Conservation (phyloP, 768 basidiomycete genomes). For the Infundibulicybe gibba region DNA sequence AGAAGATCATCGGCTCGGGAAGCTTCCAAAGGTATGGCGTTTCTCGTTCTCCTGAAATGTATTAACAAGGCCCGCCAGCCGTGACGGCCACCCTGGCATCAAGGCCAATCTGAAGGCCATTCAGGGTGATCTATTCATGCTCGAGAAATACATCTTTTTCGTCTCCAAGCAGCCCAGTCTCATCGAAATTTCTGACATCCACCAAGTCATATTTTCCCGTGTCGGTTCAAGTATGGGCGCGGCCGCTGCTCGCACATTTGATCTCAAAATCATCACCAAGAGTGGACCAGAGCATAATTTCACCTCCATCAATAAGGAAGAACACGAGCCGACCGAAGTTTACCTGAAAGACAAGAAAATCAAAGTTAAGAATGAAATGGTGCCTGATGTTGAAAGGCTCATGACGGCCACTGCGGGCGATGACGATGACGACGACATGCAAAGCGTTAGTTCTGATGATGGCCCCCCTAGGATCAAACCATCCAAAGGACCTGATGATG, state of each 20-base stretch:
- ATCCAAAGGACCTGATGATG: constrained; percentile 56
- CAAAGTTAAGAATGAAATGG: constrained; percentile 93
- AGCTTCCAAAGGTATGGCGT: constrained; percentile 72
- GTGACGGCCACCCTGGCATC: constrained; percentile 89
- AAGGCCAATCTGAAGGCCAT: constrained; percentile 97
- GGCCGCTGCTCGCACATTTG: constrained; percentile 88
- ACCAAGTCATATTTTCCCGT: constrained; percentile 89
- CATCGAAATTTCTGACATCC: constrained; percentile 86
- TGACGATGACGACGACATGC: constrained; percentile 80
- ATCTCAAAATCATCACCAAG: constrained; percentile 86
- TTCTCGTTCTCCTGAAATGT: neutral
- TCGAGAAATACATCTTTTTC: constrained; percentile 97
- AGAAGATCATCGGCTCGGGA: constrained; percentile 88
- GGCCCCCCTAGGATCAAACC: constrained; percentile 49
- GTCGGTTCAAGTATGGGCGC: constrained; percentile 83
- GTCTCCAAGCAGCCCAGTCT: constrained; percentile 94
- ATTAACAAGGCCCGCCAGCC: constrained; percentile 38
- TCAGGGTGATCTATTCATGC: constrained; percentile 95
- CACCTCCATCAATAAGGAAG: constrained; percentile 93
- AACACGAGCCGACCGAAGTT: constrained; percentile 80
- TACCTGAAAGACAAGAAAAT: constrained; percentile 92
- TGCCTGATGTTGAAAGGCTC: constrained; percentile 79
- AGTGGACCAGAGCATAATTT: constrained; percentile 85
- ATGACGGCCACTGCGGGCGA: constrained; percentile 60
- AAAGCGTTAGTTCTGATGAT: constrained; percentile 74